These are phyloP conservation scores for Chytridium lagenaria DNA, from an alignment of 371 early-diverging fungal species.

Conservation along the genomic window DNA sequence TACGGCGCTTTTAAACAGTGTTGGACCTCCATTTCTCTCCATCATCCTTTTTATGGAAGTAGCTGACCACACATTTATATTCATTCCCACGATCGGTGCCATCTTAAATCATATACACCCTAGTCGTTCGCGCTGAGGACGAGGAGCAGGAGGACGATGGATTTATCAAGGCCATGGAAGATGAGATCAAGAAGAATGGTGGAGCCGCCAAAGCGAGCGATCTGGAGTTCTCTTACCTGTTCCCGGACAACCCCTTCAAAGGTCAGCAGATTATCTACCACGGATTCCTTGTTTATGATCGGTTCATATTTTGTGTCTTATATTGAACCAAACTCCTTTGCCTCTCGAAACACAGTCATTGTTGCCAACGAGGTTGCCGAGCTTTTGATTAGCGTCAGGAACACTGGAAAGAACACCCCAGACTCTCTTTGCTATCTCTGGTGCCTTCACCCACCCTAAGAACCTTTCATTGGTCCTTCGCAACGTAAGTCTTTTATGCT, in stretches of 20 bases:
- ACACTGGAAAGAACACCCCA: slow-evolving; percentile 33
- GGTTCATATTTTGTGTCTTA: slow-evolving; percentile 4
- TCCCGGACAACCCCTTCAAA: slow-evolving; percentile 33
- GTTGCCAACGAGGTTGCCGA: slow-evolving; percentile 34
- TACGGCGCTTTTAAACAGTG: background rate
- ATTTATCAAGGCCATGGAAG: slow-evolving; percentile 30
- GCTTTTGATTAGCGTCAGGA: slow-evolving; percentile 37
- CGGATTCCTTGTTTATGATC: background rate
- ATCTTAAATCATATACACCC: background rate
- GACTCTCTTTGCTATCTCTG: slow-evolving; percentile 37
- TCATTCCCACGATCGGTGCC: too few species aligned
- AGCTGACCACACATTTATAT: too few species aligned
- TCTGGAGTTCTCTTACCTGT: slow-evolving; percentile 32
- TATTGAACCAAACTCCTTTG: too few species aligned
- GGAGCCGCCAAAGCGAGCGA: slow-evolving; percentile 10
- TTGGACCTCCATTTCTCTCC: background rate
- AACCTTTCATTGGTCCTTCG: slow-evolving; percentile 25
- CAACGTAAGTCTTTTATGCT: too few species aligned
- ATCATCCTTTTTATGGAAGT: background rate
- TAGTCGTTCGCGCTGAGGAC: slow-evolving; percentile 13
- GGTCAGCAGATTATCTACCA: background rate
- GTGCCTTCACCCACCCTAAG: slow-evolving; percentile 34
- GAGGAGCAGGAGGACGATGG: slow-evolving; percentile 23
- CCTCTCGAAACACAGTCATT: slow-evolving; percentile 19
- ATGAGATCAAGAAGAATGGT: slow-evolving; percentile 30